Evolutionary conservation across 805 yeast species (phyloP), one percentile per base, ranked within the genome.

Genomic region (Saccharomycopsis sp.): DNA sequence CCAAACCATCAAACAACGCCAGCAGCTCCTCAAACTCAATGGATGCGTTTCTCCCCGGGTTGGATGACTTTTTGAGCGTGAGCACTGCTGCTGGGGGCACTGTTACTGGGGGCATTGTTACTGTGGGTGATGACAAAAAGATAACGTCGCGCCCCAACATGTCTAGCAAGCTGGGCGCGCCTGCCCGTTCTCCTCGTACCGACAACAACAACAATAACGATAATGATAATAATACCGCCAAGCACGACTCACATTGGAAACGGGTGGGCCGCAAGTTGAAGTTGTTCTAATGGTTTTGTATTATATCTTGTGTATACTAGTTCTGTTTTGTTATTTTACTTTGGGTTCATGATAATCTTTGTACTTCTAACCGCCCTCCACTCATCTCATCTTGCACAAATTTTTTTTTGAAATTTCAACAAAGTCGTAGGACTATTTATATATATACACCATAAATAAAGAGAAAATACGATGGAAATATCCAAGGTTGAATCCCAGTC

Each of bases 401-500:
- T 25, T 30, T 25, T 25, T 25, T 25, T 30, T 30, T 30, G n/a
- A 30, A 30, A 30, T 30, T 30, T 30, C 18, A 13, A 2, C 34
- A 25, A 25, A 25, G n/a, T n/a, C n/a, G n/a, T n/a, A n/a, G n/a
- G n/a, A n/a, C n/a, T n/a, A n/a, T n/a, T n/a, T n/a, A n/a, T n/a
- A n/a, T n/a, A n/a, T n/a, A n/a, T n/a, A n/a, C n/a, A n/a, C n/a
- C n/a, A n/a, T n/a, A n/a, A n/a, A n/a, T n/a, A n/a, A n/a, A n/a
- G n/a, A n/a, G n/a, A n/a, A n/a, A n/a, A n/a, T n/a, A n/a, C 33
- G 25, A 80, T 80, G 88, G 87, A 80, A 58, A 69, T 82, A 58
- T 83, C 85, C 36, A 73, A 80, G 50, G 79, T 82, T 41, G 77
- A 75, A 54, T 80, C 75, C 52, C 92, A 83, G 54, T 78, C 82